phyloP scores from a whole-genome alignment of 805 yeast genomes.

The Candida schatavii region DNA sequence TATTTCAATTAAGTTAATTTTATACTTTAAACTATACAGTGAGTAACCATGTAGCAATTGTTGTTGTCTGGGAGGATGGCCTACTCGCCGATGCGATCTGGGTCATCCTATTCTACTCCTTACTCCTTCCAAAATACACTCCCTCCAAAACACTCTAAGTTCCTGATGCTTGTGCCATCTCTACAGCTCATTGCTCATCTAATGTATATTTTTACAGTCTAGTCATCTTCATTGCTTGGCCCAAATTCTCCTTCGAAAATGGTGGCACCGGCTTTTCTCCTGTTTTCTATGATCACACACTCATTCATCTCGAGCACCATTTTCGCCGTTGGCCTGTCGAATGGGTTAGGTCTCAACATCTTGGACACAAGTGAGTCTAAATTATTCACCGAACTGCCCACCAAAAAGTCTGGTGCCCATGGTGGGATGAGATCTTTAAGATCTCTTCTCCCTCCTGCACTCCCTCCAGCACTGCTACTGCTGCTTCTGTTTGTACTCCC shows the following conservation, averaged over 20 bases:
- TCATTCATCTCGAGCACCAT: slow-evolving; percentile 70
- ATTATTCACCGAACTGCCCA: slow-evolving; percentile 49
- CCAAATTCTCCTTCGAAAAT: slow-evolving; percentile 96
- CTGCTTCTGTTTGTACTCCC: neutral
- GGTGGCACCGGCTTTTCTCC: slow-evolving; percentile 89
- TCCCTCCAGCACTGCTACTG: slow-evolving; percentile 5
- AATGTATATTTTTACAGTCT: neutral
- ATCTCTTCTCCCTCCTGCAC: slow-evolving; percentile 8
- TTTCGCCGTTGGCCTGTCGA: slow-evolving; percentile 74
- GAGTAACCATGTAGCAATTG: too few relatives aligned
- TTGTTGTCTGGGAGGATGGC: too few relatives aligned
- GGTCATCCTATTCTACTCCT: too few relatives aligned
- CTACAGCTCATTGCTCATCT: too few relatives aligned
- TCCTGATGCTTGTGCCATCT: neutral
- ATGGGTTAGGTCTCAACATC: slow-evolving; percentile 87
- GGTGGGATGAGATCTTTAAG: slow-evolving; percentile 52
- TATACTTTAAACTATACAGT: slow-evolving; percentile 4
- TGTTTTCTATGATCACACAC: slow-evolving; percentile 69
- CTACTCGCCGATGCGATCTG: too few relatives aligned
- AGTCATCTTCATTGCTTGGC: slow-evolving; percentile 37
- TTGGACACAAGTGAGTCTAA: slow-evolving; percentile 78
- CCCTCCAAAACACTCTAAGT: neutral
- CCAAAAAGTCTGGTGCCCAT: slow-evolving; percentile 86
- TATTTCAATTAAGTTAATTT: slow-evolving; percentile 4
- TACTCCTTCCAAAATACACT: neutral